These are phyloP conservation scores for Viola odorata DNA, from an alignment of 345 rosid species.

Conservation along the genomic window DNA sequence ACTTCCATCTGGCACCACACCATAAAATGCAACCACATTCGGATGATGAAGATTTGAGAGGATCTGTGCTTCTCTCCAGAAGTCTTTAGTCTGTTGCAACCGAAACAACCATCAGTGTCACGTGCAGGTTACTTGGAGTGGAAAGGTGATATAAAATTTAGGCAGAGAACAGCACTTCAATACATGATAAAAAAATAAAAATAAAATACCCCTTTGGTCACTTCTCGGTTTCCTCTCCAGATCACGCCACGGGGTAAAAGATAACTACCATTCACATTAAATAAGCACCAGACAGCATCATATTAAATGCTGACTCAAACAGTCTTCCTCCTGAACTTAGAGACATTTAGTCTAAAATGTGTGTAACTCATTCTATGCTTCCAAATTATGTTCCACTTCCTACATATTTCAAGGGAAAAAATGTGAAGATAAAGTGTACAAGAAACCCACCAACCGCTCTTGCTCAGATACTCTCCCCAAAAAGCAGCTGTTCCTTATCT, in stretches of 20 bases:
- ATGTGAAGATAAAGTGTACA: conserved; percentile 7
- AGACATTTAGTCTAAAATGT: no score
- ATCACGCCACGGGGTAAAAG: not conserved
- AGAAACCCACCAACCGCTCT: conserved; percentile 55
- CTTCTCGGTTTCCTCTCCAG: not conserved
- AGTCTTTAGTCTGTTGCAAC: conserved; percentile 45
- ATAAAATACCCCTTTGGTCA: not conserved
- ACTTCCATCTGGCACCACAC: conserved; percentile 63
- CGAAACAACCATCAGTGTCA: conserved; percentile 14
- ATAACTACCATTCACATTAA: not conserved
- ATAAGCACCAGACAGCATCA: not conserved
- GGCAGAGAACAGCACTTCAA: not conserved
- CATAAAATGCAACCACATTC: conserved; percentile 70
- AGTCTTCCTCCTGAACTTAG: no score
- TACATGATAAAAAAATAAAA: no score
- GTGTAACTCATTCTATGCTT: not conserved
- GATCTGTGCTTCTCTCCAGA: conserved; percentile 79
- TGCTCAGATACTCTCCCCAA: conserved; percentile 57
- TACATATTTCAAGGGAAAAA: not conserved
- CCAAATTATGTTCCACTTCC: not conserved
- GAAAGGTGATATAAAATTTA: not conserved
- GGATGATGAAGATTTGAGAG: conserved; percentile 76
- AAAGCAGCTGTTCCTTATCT: conserved; percentile 59
- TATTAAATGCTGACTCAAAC: not conserved
- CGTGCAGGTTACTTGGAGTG: not conserved